These are phyloP conservation scores for Thalassiosira exigua DNA, from an alignment of 352 stramenopile species.

Conservation along the genomic window DNA sequence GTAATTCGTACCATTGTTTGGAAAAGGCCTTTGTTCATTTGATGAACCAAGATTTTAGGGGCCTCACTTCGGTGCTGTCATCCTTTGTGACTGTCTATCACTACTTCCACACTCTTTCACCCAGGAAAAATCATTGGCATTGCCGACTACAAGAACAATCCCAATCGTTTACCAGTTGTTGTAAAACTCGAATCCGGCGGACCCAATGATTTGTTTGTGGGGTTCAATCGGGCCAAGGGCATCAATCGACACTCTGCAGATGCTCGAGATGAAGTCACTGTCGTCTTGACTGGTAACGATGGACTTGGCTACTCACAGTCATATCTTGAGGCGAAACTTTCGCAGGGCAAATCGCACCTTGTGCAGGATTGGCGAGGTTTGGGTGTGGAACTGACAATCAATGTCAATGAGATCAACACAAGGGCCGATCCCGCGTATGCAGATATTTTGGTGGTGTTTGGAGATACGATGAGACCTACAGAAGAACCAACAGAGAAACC, in stretches of 20 bases:
- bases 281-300: conserved; percentile 18
- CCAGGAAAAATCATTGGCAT: conserved; percentile 46
- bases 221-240: conserved; percentile 60
- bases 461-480: neutral
- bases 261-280: conserved; percentile 37
- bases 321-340: conserved; percentile 28
- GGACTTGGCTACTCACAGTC: conserved; percentile 39
- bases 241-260: conserved; percentile 39
- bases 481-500: neutral
- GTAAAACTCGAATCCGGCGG: conserved; percentile 49
- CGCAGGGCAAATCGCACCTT: conserved; percentile 4
- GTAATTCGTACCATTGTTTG: too few relatives aligned
- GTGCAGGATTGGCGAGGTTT: conserved; percentile 22
- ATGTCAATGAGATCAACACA: conserved; percentile 37
- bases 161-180: conserved; percentile 24
- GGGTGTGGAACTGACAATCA: conserved; percentile 19
- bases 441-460: neutral
- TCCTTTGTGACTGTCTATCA: too few relatives aligned
- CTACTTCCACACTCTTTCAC: too few relatives aligned
- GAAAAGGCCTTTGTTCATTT: too few relatives aligned
- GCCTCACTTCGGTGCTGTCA: too few relatives aligned
- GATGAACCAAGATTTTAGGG: too few relatives aligned
- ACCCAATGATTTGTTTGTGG: conserved; percentile 43
- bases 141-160: conserved; percentile 56
- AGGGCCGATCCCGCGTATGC: conserved; percentile 1